Evolutionary conservation across 1,139 yeast species (phyloP).

Genomic region (Yamadazyma spencermartinsiae): DNA sequence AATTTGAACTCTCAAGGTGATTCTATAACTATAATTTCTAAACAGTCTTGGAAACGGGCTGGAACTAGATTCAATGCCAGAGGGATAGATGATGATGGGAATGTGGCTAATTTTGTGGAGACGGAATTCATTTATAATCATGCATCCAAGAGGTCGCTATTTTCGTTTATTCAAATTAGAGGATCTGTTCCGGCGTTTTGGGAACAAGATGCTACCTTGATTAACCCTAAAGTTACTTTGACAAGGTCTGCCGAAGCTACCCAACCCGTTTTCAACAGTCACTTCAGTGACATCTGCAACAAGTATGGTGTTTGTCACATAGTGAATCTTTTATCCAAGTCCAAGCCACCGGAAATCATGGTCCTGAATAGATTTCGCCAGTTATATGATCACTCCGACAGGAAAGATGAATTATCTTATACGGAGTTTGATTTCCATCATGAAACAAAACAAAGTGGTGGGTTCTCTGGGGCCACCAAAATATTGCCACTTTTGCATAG

Average conservation of each 20-base stretch:
- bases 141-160: constrained; percentile 46
- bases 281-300: constrained; percentile 66
- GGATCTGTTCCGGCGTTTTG: constrained; percentile 97
- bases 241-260: constrained; percentile 91
- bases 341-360: constrained; percentile 75
- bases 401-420: constrained; percentile 51
- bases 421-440: constrained; percentile 94
- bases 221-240: constrained; percentile 81
- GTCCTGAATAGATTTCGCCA: constrained; percentile 67
- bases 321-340: constrained; percentile 73
- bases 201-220: constrained; percentile 91
- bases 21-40: constrained; percentile 77
- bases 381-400: constrained; percentile 47
- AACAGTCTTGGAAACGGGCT: constrained; percentile 94
- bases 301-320: constrained; percentile 87
- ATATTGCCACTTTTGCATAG: constrained; percentile 64
- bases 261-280: constrained; percentile 83
- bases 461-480: constrained; percentile 79
- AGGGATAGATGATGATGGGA: constrained; percentile 94
- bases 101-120: constrained; percentile 95
- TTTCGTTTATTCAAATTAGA: constrained; percentile 82
- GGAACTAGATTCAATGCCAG: constrained; percentile 94
- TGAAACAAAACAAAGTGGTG: constrained; percentile 80
- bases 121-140: constrained; percentile 77
- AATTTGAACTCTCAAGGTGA: constrained; percentile 53